Evolutionary conservation across 108 stramenopile species (phyloP), one percentile per base, ranked within the genome.

Genomic region (Discostella pseudostelligera): DNA sequence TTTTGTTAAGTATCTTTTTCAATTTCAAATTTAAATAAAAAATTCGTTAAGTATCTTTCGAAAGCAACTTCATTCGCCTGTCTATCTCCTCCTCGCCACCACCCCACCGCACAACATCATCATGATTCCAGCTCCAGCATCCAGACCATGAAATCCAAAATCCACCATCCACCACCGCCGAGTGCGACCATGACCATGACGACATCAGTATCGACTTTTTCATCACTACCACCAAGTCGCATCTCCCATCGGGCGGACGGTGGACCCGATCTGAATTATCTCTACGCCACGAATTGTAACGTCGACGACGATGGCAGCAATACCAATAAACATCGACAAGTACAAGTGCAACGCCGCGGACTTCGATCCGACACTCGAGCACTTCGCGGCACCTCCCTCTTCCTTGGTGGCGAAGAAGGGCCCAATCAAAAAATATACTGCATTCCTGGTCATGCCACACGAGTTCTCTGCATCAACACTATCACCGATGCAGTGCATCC

Each of bases 381-480:
- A 3, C 29, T 76, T 39, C 67, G 74, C 19, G 74, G 74, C 14
- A 56, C 54, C 48, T 74, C 88, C 9, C 50, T 89, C 10, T 93
- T 78, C 72, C 57, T 93, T 45, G 92, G 92, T 2, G 92, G 85
- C 9, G 92, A 93, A 64, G 62, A 73, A 39, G 87, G 84, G 1
- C 61, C 59, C 21, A 87, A 92, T 70, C 73, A 72, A 0, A 83
- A 81, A 21, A 86, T 96, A 37, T 96, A 90, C 63, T 88, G 82
- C 50, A 94, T 96, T 62, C 95, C 95, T 2, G 90, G 92, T 32
- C 86, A 89, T 56, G 75, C 78, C 20, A 43, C 56, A 24, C 59
- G 80, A 32, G 94, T 95, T 7, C 50, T 95, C 25, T 62, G 61
- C 14, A 84, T 95, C 48, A 80, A 90, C 45, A 81, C 87, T 9